Conservation (phyloP, 495 filamentous ascomycete genomes). For the Cenococcum geophilum region DNA sequence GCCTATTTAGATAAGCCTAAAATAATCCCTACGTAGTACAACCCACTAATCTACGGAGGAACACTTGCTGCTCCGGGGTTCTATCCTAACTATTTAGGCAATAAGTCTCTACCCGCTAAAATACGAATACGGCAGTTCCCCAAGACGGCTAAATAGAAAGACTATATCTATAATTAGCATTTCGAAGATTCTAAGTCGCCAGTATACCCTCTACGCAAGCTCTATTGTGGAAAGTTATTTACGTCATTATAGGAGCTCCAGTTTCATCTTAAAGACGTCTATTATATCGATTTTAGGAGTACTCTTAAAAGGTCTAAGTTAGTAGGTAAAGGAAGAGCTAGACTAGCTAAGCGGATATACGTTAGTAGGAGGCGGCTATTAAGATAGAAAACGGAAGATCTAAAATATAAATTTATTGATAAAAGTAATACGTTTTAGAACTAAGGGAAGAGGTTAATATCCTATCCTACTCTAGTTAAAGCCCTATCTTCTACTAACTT, state of each 20-base stretch:
- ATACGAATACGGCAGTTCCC: background rate
- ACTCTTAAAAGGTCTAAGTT: background rate
- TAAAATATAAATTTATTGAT: background rate
- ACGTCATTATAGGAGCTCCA: background rate
- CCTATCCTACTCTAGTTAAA: background rate
- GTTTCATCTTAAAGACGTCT: background rate
- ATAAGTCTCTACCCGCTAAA: background rate
- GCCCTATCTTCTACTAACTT: background rate
- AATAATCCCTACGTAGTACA: background rate
- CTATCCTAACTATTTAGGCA: background rate
- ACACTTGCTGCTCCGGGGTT: background rate
- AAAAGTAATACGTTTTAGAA: background rate
- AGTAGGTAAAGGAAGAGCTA: conserved; percentile 5
- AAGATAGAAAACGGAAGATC: background rate
- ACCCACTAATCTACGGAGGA: too few relatives aligned
- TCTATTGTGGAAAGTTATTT: background rate
- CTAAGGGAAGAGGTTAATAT: too few relatives aligned
- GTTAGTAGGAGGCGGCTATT: background rate
- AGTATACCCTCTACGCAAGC: background rate
- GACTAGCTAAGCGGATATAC: background rate
- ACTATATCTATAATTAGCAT: background rate
- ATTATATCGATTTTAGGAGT: background rate
- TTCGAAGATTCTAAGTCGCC: background rate
- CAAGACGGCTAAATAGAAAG: background rate
- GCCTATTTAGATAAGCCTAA: background rate